Percentiles rank a stretch among this genome's conserved stretches.
Evolutionary conservation across 352 stramenopile species (phyloP).

Genomic region (Saprolegnia diclina): DNA sequence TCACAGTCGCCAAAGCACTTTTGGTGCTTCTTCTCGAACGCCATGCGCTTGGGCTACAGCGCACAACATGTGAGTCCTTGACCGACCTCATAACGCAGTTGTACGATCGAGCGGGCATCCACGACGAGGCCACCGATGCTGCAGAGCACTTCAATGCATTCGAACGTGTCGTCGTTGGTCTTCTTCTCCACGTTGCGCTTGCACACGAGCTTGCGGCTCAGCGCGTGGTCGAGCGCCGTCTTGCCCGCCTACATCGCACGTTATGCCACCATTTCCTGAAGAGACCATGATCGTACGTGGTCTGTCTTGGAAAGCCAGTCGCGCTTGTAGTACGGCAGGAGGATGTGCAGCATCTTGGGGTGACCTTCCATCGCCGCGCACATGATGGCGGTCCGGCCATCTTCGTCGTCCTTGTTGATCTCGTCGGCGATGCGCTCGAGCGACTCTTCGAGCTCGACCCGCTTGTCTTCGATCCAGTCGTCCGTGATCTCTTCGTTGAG

Average conservation of each 20-base stretch:
- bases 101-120: slow-evolving; percentile 15
- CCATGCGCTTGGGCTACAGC: slow-evolving; percentile 8
- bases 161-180: slow-evolving; percentile 14
- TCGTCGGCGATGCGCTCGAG: not conserved
- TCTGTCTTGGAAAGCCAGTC: not conserved
- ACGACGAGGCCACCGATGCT: not conserved
- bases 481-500: not conserved
- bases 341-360: slow-evolving; percentile 7
- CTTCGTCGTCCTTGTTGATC: slow-evolving; percentile 14
- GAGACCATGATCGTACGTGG: not conserved
- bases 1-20: slow-evolving; percentile 22
- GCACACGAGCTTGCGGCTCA: slow-evolving; percentile 13
- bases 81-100: not conserved
- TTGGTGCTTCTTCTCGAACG: slow-evolving; percentile 3
- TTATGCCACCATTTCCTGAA: not conserved
- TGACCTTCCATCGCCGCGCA: not conserved
- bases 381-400: slow-evolving; percentile 16
- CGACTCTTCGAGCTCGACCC: not conserved
- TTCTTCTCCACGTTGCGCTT: slow-evolving; percentile 1
- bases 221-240: slow-evolving; percentile 16
- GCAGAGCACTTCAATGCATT: slow-evolving; percentile 18
- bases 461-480: slow-evolving; percentile 10
- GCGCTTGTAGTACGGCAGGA: not conserved
- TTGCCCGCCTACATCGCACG: slow-evolving; percentile 5
- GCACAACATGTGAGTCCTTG: not conserved